Percentiles rank a stretch among this genome's conserved stretches.
Evolutionary conservation across 2,329 filamentous ascomycete species (phyloP).

Genomic region (Sporothrix brasiliensis): DNA sequence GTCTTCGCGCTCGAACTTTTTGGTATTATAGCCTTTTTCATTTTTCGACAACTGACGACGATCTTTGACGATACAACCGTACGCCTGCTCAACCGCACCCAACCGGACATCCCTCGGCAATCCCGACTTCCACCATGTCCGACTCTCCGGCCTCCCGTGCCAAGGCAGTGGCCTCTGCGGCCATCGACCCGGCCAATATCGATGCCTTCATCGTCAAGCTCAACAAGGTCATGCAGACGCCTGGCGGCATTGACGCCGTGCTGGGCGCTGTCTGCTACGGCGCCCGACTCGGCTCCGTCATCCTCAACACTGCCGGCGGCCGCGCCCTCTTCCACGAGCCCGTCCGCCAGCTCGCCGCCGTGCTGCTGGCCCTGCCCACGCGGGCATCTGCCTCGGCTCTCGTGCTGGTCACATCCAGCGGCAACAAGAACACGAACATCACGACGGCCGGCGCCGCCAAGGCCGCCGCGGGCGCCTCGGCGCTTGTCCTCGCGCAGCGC

Average conservation of each 20-base stretch:
- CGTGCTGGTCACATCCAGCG: slow-evolving; percentile 41
- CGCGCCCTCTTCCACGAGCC: slow-evolving; percentile 57
- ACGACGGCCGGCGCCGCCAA: slow-evolving; percentile 32
- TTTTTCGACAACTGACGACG: neutral
- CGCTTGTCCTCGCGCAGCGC: slow-evolving; percentile 54
- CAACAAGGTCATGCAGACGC: slow-evolving; percentile 66
- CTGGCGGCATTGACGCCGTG: slow-evolving; percentile 68
- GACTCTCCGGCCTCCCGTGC: slow-evolving; percentile 32
- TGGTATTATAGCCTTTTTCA: neutral
- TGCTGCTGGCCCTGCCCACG: slow-evolving; percentile 56
- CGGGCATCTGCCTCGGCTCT: slow-evolving; percentile 48
- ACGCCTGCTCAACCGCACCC: neutral
- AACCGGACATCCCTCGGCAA: neutral
- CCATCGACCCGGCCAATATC: slow-evolving; percentile 44
- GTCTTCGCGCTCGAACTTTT: neutral
- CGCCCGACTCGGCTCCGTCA: slow-evolving; percentile 57
- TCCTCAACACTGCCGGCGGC: slow-evolving; percentile 57
- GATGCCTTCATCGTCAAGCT: slow-evolving; percentile 61
- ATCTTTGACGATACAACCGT: too few relatives aligned
- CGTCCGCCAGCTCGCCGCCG: slow-evolving; percentile 56
- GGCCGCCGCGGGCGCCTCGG: slow-evolving; percentile 46
- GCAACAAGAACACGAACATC: slow-evolving; percentile 1
- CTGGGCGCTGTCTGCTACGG: slow-evolving; percentile 71
- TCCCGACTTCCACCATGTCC: slow-evolving; percentile 33
- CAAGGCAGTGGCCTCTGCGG: slow-evolving; percentile 30